These are phyloP conservation scores for Starmerella sp. DNA, from an alignment of 805 yeast genomes.

Conservation along the genomic window DNA sequence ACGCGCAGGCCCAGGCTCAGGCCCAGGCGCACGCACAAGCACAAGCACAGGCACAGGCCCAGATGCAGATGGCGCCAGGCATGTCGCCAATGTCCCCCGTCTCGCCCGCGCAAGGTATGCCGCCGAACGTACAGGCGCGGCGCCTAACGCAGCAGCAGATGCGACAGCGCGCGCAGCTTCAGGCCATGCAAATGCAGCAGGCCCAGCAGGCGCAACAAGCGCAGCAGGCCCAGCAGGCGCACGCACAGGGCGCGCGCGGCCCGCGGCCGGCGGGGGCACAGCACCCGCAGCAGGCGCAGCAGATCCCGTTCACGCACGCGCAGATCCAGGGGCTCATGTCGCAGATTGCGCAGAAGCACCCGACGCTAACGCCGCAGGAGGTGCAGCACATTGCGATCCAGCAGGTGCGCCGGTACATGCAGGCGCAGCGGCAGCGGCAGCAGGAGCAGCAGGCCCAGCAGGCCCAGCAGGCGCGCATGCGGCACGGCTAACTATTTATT, in stretches of 20 bases:
- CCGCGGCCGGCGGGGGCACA: neutral
- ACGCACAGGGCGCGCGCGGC: conserved; percentile 5
- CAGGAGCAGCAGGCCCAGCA: conserved; percentile 5
- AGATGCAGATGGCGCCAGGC: neutral
- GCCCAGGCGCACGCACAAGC: no score
- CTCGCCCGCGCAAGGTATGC: neutral
- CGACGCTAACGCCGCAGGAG: conserved; percentile 20
- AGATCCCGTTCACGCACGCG: conserved; percentile 13
- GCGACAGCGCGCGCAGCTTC: conserved; percentile 4
- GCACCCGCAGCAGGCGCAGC: conserved; percentile 15
- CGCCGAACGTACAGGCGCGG: conserved; percentile 1
- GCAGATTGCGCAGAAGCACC: conserved; percentile 20
- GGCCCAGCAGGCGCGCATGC: conserved; percentile 6
- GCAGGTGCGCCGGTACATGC: conserved; percentile 21
- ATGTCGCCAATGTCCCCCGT: neutral
- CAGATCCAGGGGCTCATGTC: conserved; percentile 20
- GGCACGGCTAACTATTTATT: neutral
- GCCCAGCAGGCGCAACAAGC: conserved; percentile 3
- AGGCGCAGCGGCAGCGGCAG: conserved; percentile 10
- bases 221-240: conserved; percentile 12
- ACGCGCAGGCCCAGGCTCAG: neutral
- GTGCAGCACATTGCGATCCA: conserved; percentile 21
- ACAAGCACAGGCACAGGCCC: no score
- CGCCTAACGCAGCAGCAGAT: neutral
- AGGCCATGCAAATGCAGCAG: conserved; percentile 8